Evolutionary conservation across 495 filamentous ascomycete genomes (phyloP).

Genomic region (Stereocaulon alpinum): DNA sequence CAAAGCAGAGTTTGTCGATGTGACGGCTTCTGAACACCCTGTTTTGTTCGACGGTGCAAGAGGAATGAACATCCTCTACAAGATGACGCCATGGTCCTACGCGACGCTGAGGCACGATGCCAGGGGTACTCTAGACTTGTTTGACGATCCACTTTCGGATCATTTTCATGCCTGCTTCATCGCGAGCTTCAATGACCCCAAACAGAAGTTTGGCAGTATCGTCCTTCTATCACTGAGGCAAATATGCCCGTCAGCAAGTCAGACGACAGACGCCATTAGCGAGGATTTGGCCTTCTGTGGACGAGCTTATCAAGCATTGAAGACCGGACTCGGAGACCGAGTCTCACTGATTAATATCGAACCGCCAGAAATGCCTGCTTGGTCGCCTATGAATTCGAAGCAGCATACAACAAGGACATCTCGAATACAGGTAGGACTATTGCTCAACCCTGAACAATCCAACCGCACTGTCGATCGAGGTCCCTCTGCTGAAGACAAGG

Average conservation of each 20-base stretch:
- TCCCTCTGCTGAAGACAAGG: conserved; percentile 66
- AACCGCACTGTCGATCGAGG: conserved; percentile 73
- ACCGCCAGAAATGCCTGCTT: conserved; percentile 29
- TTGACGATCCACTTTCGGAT: conserved; percentile 63
- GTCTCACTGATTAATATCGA: conserved; percentile 53
- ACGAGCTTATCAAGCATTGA: conserved; percentile 48
- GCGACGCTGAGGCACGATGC: conserved; percentile 60
- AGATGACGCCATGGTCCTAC: conserved; percentile 86
- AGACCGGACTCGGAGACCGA: conserved; percentile 62
- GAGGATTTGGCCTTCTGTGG: conserved; percentile 1
- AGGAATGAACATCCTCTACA: conserved; percentile 75
- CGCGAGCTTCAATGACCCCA: conserved; percentile 52
- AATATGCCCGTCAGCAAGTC: background rate
- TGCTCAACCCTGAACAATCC: conserved; percentile 60
- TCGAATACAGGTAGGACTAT: conserved; percentile 43
- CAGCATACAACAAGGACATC: conserved; percentile 29
- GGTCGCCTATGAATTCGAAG: conserved; percentile 26
- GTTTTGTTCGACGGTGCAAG: conserved; percentile 55
- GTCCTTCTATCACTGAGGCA: conserved; percentile 13
- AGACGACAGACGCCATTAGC: background rate
- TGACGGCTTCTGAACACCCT: conserved; percentile 31
- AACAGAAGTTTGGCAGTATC: conserved; percentile 61
- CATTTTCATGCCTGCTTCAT: conserved; percentile 81
- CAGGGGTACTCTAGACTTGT: conserved; percentile 52
- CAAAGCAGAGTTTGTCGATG: conserved; percentile 27